Percentiles rank a stretch among this genome's conserved stretches.
phyloP scores from a whole-genome alignment of 169 alveolate species.

The Plasmodium coatneyi region DNA sequence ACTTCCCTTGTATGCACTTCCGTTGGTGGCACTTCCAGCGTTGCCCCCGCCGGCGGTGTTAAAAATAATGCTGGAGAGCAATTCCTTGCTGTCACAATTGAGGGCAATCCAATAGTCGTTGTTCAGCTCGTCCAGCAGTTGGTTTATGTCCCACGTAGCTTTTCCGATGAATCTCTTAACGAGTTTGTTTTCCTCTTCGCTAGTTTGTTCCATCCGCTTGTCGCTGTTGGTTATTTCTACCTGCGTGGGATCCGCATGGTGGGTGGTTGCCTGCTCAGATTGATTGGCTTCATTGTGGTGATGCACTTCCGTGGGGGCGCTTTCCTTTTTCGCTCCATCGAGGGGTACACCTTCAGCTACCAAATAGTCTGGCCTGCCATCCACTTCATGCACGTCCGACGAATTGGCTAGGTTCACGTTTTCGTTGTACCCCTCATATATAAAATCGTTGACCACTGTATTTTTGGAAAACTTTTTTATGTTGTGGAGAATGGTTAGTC shows the following conservation, averaged over 20 bases:
- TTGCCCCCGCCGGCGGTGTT: background rate
- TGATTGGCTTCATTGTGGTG: background rate
- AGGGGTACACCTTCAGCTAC: background rate
- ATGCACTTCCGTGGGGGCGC: background rate
- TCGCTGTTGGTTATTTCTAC: background rate
- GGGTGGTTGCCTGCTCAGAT: background rate
- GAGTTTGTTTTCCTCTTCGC: background rate
- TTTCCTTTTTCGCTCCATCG: background rate
- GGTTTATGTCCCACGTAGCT: conserved; percentile 67
- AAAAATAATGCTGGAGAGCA: conserved; percentile 55
- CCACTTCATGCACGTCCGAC: background rate
- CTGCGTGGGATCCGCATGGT: background rate
- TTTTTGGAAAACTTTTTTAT: conserved; percentile 59
- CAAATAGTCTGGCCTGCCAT: background rate
- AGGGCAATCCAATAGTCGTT: conserved; percentile 70
- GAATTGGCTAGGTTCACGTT: background rate
- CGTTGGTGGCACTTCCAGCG: background rate
- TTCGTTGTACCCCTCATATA: conserved; percentile 72
- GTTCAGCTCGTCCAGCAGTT: conserved; percentile 48
- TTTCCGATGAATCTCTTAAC: conserved; percentile 66
- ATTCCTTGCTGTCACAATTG: conserved; percentile 45
- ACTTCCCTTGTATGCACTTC: background rate
- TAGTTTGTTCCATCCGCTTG: background rate
- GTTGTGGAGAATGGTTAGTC: conserved; percentile 61
- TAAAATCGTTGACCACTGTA: conserved; percentile 47